phyloP scores from a whole-genome alignment of 306 rosid species.

The Lupinus albus region DNA sequence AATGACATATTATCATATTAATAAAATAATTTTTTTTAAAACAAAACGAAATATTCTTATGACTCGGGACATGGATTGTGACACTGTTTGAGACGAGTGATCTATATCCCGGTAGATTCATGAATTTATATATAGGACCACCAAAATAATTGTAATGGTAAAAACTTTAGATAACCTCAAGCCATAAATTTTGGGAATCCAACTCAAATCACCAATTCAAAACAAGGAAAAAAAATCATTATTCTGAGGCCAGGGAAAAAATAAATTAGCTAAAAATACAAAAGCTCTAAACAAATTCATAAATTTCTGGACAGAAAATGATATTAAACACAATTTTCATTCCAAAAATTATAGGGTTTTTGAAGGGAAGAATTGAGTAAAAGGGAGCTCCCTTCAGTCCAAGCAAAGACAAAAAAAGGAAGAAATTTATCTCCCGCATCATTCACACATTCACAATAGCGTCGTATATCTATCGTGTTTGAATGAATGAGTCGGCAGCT shows the following conservation, averaged over 20 bases:
- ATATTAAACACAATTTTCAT: neutral
- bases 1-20: no score
- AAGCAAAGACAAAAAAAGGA: slow-evolving; percentile 74
- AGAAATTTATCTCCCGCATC: slow-evolving; percentile 83
- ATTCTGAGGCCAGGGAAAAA: neutral
- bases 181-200: neutral
- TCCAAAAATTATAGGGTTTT: neutral
- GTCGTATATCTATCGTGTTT: slow-evolving; percentile 62
- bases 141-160: neutral
- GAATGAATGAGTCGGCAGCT: slow-evolving; percentile 97
- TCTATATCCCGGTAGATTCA: neutral
- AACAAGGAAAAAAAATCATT: neutral
- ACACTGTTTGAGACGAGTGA: no score
- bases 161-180: neutral
- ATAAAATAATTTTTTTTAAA: no score
- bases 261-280: neutral
- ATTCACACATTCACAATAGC: slow-evolving; percentile 88
- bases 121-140: slow-evolving; percentile 2
- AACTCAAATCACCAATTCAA: slow-evolving; percentile 4
- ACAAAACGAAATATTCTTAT: no score
- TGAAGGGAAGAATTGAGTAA: neutral
- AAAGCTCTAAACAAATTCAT: neutral
- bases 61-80: no score
- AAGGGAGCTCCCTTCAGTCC: slow-evolving; percentile 99
- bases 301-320: neutral